Conservation (phyloP, 306 rosid genomes). For the Begonia loranthoides region DNA sequence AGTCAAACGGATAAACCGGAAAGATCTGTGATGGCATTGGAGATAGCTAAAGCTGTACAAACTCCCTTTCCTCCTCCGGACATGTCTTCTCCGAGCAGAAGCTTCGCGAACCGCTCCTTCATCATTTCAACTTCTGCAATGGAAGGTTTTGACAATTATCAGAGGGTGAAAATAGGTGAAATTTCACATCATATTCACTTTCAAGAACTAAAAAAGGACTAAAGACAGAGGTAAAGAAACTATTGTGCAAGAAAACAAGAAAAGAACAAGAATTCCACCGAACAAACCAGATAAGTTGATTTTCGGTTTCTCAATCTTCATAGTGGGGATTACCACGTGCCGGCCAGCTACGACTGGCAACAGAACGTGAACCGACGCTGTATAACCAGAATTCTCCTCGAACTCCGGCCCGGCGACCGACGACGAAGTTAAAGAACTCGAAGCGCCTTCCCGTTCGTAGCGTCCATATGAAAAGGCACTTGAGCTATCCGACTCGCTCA, state of each 20-base stretch:
- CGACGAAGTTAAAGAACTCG: constrained; percentile 13
- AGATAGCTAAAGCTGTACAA: constrained; percentile 69
- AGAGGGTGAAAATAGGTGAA: neutral
- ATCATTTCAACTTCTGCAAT: constrained; percentile 63
- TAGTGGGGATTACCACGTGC: constrained; percentile 8
- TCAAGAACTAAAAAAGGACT: neutral
- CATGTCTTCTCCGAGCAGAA: constrained; percentile 97
- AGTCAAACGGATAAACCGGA: constrained; percentile 35
- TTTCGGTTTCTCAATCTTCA: constrained; percentile 6
- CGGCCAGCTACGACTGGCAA: constrained; percentile 11
- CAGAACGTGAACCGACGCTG: neutral
- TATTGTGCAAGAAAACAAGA: neutral
- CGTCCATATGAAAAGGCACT: constrained; percentile 14
- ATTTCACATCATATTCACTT: neutral
- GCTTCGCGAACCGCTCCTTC: constrained; percentile 86
- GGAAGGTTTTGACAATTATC: no score
- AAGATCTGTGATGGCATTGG: constrained; percentile 87
- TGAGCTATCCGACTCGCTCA: constrained; percentile 27
- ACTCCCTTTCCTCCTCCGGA: constrained; percentile 97
- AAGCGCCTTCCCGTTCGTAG: constrained; percentile 12
- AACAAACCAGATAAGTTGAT: constrained; percentile 20
- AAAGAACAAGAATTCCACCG: neutral
- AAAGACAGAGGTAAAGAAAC: neutral
- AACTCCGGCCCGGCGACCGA: constrained; percentile 6
- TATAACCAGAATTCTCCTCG: neutral